Evolutionary conservation across 495 filamentous ascomycete species (phyloP).

Genomic region (Evansstolkia leycettana): DNA sequence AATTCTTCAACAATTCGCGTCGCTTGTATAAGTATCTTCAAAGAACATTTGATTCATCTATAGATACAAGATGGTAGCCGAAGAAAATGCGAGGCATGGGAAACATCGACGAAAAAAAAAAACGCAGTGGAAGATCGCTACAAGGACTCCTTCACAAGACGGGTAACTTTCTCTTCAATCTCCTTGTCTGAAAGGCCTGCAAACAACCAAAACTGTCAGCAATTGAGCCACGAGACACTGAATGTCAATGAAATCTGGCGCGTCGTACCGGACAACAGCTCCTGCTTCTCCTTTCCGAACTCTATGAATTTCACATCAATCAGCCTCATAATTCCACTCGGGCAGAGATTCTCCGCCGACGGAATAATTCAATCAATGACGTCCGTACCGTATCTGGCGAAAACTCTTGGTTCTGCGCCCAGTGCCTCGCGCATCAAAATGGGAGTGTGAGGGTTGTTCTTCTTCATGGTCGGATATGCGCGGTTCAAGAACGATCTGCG

Average conservation of each 20-base stretch:
- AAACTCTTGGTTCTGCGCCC: constrained; percentile 71
- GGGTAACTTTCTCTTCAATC: constrained; percentile 80
- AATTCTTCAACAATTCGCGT: too few relatives aligned
- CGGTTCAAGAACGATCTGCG: constrained; percentile 74
- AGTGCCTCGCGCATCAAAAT: constrained; percentile 89
- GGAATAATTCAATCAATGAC: too few relatives aligned
- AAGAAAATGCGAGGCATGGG: constrained; percentile 15
- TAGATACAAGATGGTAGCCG: constrained; percentile 27
- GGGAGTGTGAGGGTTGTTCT: constrained; percentile 88
- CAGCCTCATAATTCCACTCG: constrained; percentile 2
- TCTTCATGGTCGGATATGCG: constrained; percentile 98
- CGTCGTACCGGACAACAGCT: constrained; percentile 74
- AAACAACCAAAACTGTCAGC: constrained; percentile 11
- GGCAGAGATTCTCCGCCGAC: neutral
- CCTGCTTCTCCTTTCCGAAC: constrained; percentile 78
- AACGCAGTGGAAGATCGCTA: constrained; percentile 12
- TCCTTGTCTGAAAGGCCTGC: constrained; percentile 78
- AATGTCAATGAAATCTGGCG: too few relatives aligned
- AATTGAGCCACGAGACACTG: too few relatives aligned
- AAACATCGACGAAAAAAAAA: constrained; percentile 11
- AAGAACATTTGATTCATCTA: constrained; percentile 22
- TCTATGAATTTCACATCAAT: constrained; percentile 34
- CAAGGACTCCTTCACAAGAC: constrained; percentile 56
- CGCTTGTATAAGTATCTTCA: too few relatives aligned
- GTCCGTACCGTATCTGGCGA: constrained; percentile 81